These are phyloP conservation scores for Xylariaceae sp. DNA, from an alignment of 2,329 filamentous ascomycete genomes.

Conservation along the genomic window DNA sequence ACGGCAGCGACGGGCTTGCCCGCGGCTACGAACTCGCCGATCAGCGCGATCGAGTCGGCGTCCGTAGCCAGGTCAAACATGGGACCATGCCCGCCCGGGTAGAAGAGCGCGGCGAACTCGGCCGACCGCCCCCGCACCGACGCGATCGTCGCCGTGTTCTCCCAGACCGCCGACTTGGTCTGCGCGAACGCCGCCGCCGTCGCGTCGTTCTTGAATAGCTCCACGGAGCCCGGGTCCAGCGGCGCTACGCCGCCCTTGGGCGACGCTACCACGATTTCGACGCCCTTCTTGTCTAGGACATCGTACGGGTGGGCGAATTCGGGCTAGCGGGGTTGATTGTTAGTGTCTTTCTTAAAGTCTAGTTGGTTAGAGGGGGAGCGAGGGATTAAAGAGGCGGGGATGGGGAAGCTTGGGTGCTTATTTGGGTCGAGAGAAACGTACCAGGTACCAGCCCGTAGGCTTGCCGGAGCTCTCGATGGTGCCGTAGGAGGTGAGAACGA, in stretches of 20 bases:
- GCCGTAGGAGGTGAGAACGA: constrained; percentile 69
- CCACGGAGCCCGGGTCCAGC: constrained; percentile 61
- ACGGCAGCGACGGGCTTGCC: constrained; percentile 68
- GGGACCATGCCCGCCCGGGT: constrained; percentile 62
- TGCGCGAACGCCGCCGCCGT: constrained; percentile 57
- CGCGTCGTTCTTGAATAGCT: constrained; percentile 56
- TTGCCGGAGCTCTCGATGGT: constrained; percentile 52
- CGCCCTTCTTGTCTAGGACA: constrained; percentile 53
- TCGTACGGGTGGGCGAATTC: constrained; percentile 69
- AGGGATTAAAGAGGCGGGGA: background rate
- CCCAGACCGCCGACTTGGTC: constrained; percentile 62
- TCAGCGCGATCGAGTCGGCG: constrained; percentile 58
- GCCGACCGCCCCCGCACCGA: constrained; percentile 55
- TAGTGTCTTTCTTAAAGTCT: background rate
- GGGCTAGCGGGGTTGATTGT: constrained; percentile 42
- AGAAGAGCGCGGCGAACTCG: constrained; percentile 66
- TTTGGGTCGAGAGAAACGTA: constrained; percentile 37
- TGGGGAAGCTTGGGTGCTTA: too few species aligned
- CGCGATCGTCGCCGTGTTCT: constrained; percentile 61
- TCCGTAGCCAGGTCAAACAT: constrained; percentile 69
- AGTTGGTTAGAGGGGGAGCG: background rate
- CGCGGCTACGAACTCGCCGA: constrained; percentile 62
- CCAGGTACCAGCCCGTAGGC: constrained; percentile 73
- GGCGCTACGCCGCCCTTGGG: constrained; percentile 64
- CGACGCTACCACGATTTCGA: constrained; percentile 61